A percentile compares a stretch with the other conserved stretches of the same genome.
Evolutionary conservation across 768 basidiomycete genomes (phyloP).

Genomic region (Serendipita sp.): DNA sequence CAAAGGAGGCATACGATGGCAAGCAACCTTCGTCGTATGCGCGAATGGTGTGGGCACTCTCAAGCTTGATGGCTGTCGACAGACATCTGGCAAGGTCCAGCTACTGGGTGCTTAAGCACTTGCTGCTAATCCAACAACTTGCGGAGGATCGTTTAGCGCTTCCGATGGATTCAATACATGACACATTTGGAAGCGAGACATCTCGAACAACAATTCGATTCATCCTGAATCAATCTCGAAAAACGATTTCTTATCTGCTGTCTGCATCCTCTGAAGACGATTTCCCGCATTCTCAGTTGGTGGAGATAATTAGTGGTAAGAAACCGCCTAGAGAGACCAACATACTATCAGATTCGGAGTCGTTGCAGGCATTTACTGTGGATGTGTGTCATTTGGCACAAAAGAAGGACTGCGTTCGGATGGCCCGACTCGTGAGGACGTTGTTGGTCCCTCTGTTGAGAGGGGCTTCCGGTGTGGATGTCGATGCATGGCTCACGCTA

Average conservation of each 20-base stretch:
- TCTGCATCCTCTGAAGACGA: not conserved
- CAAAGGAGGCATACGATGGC: constrained; percentile 20
- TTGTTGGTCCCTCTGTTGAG: constrained; percentile 45
- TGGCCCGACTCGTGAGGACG: constrained; percentile 41
- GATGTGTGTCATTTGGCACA: constrained; percentile 20
- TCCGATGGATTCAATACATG: constrained; percentile 10
- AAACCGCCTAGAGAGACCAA: too few species aligned
- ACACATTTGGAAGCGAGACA: not conserved
- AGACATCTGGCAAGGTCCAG: constrained; percentile 43
- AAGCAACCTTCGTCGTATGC: constrained; percentile 48
- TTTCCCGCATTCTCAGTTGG: not conserved
- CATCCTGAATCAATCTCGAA: not conserved
- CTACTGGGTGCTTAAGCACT: constrained; percentile 52
- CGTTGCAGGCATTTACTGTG: constrained; percentile 13
- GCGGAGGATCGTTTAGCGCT: constrained; percentile 8
- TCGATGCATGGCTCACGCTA: constrained; percentile 61
- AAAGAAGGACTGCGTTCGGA: constrained; percentile 32
- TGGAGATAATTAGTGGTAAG: constrained; percentile 10
- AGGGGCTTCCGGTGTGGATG: constrained; percentile 45
- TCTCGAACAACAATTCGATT: constrained; percentile 17
- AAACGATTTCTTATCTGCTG: not conserved
- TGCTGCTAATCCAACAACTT: constrained; percentile 49
- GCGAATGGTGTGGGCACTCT: constrained; percentile 39
- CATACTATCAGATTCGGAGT: constrained; percentile 9
- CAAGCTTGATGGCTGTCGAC: constrained; percentile 39